A percentile compares a stretch with the other conserved stretches of the same genome.
Evolutionary conservation across 306 rosid genomes (phyloP).

Genomic region (Lagenaria siceraria): DNA sequence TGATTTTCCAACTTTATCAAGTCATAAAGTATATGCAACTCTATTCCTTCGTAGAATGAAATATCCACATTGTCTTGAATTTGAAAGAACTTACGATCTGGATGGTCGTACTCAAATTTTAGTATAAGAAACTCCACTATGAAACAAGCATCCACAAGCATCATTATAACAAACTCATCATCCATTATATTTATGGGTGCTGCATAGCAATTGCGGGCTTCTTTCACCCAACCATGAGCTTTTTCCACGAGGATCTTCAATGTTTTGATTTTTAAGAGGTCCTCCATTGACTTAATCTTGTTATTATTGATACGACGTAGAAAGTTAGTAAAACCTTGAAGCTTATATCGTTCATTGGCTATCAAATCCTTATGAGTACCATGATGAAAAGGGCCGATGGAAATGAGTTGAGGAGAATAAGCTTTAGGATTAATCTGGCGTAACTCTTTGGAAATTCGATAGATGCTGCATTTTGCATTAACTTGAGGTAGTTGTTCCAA

Average conservation of each 20-base stretch:
- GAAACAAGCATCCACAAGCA: neutral
- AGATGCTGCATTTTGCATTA: neutral
- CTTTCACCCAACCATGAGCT: neutral
- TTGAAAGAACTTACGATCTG: too few species aligned
- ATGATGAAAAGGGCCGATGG: neutral
- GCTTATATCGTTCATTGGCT: neutral
- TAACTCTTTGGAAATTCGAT: neutral
- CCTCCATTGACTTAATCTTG: too few species aligned
- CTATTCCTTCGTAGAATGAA: too few species aligned
- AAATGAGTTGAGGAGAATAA: neutral
- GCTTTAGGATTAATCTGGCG: neutral
- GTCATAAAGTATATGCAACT: neutral
- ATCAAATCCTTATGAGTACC: neutral
- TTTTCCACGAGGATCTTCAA: neutral
- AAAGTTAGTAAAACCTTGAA: too few species aligned
- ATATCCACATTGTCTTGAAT: neutral
- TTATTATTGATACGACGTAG: neutral
- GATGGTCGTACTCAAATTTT: too few species aligned
- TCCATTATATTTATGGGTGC: neutral
- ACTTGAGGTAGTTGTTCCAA: neutral
- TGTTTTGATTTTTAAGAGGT: neutral
- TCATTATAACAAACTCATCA: neutral
- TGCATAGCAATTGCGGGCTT: neutral
- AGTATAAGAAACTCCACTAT: neutral
- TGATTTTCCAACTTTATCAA: neutral